Evolutionary conservation across 345 rosid genomes (phyloP).

Genomic region (Gossypium arboreum): DNA sequence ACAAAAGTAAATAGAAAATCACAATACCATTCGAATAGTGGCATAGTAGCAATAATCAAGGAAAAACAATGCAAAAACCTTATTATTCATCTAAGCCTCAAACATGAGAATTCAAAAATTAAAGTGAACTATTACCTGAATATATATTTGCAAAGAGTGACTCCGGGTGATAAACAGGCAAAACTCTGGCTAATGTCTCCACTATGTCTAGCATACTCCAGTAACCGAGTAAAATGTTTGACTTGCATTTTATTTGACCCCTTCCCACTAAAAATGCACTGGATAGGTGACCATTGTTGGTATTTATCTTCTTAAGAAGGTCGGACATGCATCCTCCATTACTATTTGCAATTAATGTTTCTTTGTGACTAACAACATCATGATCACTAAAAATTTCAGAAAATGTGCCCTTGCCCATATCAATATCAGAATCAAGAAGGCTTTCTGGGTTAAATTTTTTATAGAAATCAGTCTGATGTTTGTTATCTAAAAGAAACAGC

Average conservation of each 20-base stretch:
- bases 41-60: neutral
- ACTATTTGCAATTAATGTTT: conserved; percentile 21
- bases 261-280: conserved; percentile 28
- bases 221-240: conserved; percentile 28
- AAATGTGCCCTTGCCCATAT: conserved; percentile 20
- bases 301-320: conserved; percentile 23
- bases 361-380: conserved; percentile 21
- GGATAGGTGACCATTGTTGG: conserved; percentile 25
- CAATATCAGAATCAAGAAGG: conserved; percentile 25
- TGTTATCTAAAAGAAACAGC: conserved; percentile 42
- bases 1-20: neutral
- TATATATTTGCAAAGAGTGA: conserved; percentile 64
- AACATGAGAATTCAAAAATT: neutral
- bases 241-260: conserved; percentile 27
- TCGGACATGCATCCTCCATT: conserved; percentile 23
- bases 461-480: conserved; percentile 22
- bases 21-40: neutral
- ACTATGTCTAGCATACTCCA: conserved; percentile 55
- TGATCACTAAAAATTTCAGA: conserved; percentile 35
- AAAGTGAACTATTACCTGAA: conserved; percentile 51
- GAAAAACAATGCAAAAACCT: neutral
- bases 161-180: conserved; percentile 74
- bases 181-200: conserved; percentile 49
- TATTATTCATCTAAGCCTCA: neutral
- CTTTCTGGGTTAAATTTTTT: conserved; percentile 21